Base-by-base conservation (phyloP, 495 filamentous ascomycete species). In the Platismatia glauca region DNA sequence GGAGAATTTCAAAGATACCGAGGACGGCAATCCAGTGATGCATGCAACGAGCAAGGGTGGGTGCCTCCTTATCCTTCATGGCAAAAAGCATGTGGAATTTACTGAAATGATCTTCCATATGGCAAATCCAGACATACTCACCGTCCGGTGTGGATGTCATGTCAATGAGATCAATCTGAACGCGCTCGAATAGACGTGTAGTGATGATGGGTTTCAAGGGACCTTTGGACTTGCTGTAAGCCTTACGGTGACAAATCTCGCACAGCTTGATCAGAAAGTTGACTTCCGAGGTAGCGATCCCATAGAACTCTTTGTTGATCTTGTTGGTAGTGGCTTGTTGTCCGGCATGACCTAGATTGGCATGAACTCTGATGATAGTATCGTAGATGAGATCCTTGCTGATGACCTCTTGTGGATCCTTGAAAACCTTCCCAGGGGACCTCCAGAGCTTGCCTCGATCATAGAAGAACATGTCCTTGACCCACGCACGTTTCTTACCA, bases 81-180 rank as follows among this genome's bases (percentile, higher is more conserved):
- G n/a, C n/a, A n/a, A n/a, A n/a, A n/a, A n/a, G n/a, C n/a, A 29
- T 37, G 27, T 35, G 11, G 22, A 59, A 53, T 24, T 69, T 66
- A 39, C 38, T 64, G n/a, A 66, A 67, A 44, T 70, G 57, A 27
- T 70, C 64, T 8, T 59, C 15, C 9, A 69, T 59, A 60, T 67
- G 58, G 7, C 55, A 63, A 20, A 70, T 67, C 64, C 64, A 69
- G 7, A 55, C 39, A 46, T 44, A 69, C 1, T 59, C 13, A 7
- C 52, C 58, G 56, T 67, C 56, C 2, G 64, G 63, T 16, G 60
- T 33, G 34, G 22, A 20, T 4, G 55, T 35, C 27, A 64, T 64
- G 57, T 70, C 64, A 29, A 70, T 66, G 20, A 70, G 56, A 59
- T 70, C 64, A 1, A 70, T 63, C 31, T 70, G 60, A 35, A 68